These are phyloP conservation scores for Orbilia blumenaviensis DNA, from an alignment of 2,329 filamentous ascomycete genomes.

Conservation along the genomic window DNA sequence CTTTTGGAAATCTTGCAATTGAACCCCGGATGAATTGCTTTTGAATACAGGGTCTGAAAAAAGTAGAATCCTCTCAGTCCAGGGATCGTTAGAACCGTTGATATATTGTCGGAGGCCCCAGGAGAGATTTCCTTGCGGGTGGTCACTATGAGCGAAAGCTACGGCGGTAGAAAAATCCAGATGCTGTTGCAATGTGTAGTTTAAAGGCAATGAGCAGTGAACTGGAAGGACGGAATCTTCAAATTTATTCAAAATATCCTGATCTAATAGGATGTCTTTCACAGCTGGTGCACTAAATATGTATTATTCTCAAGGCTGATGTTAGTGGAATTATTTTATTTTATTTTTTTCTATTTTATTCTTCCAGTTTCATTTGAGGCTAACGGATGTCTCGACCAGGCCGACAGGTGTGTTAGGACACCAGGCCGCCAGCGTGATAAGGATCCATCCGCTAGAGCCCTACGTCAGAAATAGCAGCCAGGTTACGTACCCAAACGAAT, in stretches of 20 bases:
- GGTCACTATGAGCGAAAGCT: neutral
- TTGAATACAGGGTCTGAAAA: neutral
- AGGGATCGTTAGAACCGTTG: neutral
- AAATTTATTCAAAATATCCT: neutral
- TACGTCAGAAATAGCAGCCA: neutral
- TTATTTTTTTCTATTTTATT: neutral
- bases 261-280: neutral
- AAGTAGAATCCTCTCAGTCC: conserved; percentile 26
- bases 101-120: conserved; percentile 38
- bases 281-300: neutral
- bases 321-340: neutral
- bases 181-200: neutral
- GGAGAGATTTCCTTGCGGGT: neutral
- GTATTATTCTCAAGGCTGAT: neutral
- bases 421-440: neutral
- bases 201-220: neutral
- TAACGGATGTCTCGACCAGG: neutral
- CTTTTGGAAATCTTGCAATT: neutral
- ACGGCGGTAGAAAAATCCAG: neutral
- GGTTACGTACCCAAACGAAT: conserved; percentile 12
- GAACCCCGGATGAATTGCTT: neutral
- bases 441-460: conserved; percentile 4
- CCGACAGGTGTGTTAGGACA: neutral
- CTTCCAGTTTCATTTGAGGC: neutral
- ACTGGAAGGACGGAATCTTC: neutral